phyloP scores from a whole-genome alignment of 257 asterid genomes.

The Solanum paucissectum region DNA sequence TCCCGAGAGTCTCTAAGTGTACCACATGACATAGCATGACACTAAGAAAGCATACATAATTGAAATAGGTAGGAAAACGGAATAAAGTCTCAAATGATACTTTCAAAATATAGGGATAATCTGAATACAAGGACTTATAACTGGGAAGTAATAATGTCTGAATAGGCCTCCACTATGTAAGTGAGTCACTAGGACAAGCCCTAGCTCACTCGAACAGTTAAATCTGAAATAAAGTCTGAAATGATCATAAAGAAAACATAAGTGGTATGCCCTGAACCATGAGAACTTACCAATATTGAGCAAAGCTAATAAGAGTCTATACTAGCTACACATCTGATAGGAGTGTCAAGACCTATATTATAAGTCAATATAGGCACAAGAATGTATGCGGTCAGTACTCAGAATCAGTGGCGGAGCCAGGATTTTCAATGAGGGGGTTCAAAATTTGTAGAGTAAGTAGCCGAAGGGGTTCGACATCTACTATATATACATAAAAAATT shows the following conservation, averaged over 20 bases:
- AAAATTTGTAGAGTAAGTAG: too few species aligned
- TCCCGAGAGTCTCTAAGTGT: neutral
- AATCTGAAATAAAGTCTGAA: neutral
- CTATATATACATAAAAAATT: too few species aligned
- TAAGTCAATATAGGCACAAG: neutral
- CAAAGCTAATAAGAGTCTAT: neutral
- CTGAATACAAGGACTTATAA: neutral
- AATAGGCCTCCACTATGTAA: neutral
- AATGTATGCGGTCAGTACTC: neutral
- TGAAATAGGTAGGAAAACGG: neutral
- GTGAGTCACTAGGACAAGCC: neutral
- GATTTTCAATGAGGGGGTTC: too few species aligned
- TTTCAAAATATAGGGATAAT: neutral
- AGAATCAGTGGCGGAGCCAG: too few species aligned
- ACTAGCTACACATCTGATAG: neutral
- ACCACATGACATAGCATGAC: neutral
- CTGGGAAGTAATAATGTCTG: neutral
- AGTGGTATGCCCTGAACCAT: neutral
- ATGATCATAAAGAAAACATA: neutral
- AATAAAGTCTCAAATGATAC: neutral
- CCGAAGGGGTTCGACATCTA: too few species aligned
- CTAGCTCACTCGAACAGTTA: neutral
- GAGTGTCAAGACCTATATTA: neutral
- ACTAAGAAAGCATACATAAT: neutral
- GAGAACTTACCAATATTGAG: neutral